Conservation (phyloP, 345 rosid species). For the Erodium maritimum region DNA sequence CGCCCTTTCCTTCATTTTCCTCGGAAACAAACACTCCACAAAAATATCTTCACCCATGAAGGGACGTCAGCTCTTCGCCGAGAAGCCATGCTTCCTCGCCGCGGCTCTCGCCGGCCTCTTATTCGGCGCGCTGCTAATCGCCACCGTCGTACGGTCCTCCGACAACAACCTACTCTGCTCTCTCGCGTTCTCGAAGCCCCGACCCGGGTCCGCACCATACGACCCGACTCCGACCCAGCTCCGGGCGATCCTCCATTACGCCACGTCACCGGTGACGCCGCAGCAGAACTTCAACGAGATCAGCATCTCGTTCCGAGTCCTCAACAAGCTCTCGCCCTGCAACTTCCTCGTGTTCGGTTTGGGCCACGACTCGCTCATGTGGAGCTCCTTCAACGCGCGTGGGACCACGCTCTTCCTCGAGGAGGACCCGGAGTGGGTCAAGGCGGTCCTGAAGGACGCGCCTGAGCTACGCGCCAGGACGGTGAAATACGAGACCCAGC, state of each 20-base stretch:
- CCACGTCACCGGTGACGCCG: conserved; percentile 32
- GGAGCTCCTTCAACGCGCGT: conserved; percentile 40
- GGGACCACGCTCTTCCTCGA: conserved; percentile 48
- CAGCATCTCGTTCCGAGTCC: conserved; percentile 28
- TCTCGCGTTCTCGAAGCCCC: no score
- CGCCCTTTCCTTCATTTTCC: no score
- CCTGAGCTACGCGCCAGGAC: conserved; percentile 25
- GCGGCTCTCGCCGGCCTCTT: no score
- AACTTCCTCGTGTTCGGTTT: conserved; percentile 54
- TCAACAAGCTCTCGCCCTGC: conserved; percentile 29
- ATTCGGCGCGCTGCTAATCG: no score
- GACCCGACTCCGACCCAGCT: conserved; percentile 29
- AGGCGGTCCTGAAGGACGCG: conserved; percentile 13
- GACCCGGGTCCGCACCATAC: not conserved
- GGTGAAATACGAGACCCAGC: conserved; percentile 31
- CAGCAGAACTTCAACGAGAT: conserved; percentile 31
- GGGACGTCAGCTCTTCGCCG: no score
- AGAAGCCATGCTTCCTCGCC: no score
- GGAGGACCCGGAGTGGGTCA: conserved; percentile 36
- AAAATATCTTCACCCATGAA: no score
- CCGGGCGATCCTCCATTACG: conserved; percentile 46
- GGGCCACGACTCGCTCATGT: conserved; percentile 53
- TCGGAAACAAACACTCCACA: no score
- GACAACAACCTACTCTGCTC: no score
- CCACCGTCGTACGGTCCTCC: no score